Base-by-base conservation (phyloP, 2,329 filamentous ascomycete genomes). In the Colletotrichum sp. region DNA sequence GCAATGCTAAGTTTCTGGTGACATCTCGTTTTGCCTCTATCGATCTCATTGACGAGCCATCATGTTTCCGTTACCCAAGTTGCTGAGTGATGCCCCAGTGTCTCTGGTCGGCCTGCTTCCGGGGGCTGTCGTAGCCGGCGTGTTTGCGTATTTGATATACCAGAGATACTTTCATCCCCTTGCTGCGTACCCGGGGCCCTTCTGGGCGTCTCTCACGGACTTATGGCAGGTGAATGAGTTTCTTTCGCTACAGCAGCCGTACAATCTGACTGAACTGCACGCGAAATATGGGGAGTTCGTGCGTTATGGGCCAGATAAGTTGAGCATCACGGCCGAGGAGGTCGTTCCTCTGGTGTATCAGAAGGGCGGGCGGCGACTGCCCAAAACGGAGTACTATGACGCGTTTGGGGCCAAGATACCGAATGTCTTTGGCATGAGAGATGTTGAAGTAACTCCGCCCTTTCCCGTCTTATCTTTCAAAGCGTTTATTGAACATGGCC, bases 271-370 rank as follows among this genome's bases (percentile, higher is more conserved):
- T 5, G 60, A 61, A 13, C 60, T 74, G 2, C 71, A 74, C 12
- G 48, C 48, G 8, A 66, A 36, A 10, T 66, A 74, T 3, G 71
- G 66, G 5, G 66, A 74, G 18, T 71, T 73, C 3, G 66, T 73
- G 15, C 58, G 71, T 5, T 73, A 73, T 16, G 66, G 71, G 1
- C 71, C 71, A 3, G 71, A 73, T 15, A 73, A 73, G 9, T 58
- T 73, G 32, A 73, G 71, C 8, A 70, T 73, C 71, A 73, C 66
- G 10, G 71, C 71, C 21, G 66, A 73, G 21, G 71, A 73, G 26
- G 71, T 66, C 13, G 56, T 73, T 12, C 71, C 71, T 10, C 12
- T 73, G 32, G 71, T 70, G 8, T 73, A 73, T 3, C 66, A 70
- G 8, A 73, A 73, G 58, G 66, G 71, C 6, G 66, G 71, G 24